Evolutionary conservation across 805 yeast species (phyloP).

Genomic region (Metschnikowia reukaufii): DNA sequence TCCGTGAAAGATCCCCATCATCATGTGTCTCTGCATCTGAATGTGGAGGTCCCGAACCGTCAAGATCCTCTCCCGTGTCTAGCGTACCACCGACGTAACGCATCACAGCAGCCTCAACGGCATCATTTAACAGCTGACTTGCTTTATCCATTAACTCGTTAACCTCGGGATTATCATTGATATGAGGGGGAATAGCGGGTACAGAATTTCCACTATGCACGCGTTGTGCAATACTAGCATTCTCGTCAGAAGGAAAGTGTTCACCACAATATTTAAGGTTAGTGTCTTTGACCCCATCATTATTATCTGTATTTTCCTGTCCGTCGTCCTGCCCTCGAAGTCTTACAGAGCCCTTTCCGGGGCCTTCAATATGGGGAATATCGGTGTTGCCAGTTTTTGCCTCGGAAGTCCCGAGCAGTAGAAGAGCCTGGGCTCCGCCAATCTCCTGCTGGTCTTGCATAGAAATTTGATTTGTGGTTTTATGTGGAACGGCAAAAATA

Average conservation of each 20-base stretch:
- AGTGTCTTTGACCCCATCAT: neutral
- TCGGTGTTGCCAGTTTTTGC: neutral
- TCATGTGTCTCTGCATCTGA: conserved; percentile 2
- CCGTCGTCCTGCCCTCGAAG: neutral
- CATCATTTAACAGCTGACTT: conserved; percentile 44
- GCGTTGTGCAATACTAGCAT: neutral
- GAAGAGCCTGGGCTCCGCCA: conserved; percentile 48
- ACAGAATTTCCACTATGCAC: neutral
- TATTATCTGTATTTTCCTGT: neutral
- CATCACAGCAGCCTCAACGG: conserved; percentile 80
- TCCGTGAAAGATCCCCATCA: conserved; percentile 20
- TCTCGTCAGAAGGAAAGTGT: neutral
- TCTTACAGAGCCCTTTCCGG: neutral
- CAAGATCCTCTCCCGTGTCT: conserved; percentile 24
- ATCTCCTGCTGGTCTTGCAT: conserved; percentile 41
- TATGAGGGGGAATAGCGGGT: neutral
- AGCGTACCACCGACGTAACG: conserved; percentile 67
- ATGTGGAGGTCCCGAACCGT: conserved; percentile 2
- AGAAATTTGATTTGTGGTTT: neutral
- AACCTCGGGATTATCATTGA: conserved; percentile 2
- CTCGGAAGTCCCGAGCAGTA: conserved; percentile 35
- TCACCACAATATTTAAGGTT: neutral
- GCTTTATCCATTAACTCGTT: conserved; percentile 25
- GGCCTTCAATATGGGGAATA: neutral
- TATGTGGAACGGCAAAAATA: neutral